These are phyloP conservation scores for Candida sanyaensis DNA, from an alignment of 1,139 yeast species.

Conservation along the genomic window DNA sequence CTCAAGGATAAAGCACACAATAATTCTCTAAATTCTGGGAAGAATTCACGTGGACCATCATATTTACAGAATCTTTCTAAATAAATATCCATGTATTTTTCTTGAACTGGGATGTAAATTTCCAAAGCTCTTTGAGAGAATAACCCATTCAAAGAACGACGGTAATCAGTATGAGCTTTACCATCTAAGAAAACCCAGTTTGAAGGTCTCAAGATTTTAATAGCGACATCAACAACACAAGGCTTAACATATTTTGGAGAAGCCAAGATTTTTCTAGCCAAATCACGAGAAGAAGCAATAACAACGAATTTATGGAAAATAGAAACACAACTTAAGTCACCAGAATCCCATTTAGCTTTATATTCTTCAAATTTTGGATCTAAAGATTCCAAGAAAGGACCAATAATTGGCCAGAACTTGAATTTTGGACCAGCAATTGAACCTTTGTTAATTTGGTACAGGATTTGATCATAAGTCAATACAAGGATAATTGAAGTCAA, in stretches of 20 bases:
- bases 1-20: slow-evolving; percentile 91
- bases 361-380: slow-evolving; percentile 96
- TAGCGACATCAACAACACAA: slow-evolving; percentile 96
- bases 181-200: slow-evolving; percentile 99
- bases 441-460: slow-evolving; percentile 79
- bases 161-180: slow-evolving; percentile 89
- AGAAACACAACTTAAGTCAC: slow-evolving; percentile 92
- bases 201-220: slow-evolving; percentile 87
- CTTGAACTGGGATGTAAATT: slow-evolving; percentile 81
- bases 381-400: slow-evolving; percentile 93
- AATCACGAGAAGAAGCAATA: slow-evolving; percentile 87
- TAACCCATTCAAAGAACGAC: slow-evolving; percentile 85
- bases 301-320: slow-evolving; percentile 97
- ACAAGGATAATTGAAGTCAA: slow-evolving; percentile 51
- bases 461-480: slow-evolving; percentile 76
- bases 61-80: slow-evolving; percentile 62
- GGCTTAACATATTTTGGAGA: slow-evolving; percentile 91
- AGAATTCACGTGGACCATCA: slow-evolving; percentile 70
- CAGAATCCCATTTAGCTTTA: slow-evolving; percentile 90
- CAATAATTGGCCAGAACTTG: slow-evolving; percentile 92
- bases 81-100: slow-evolving; percentile 78
- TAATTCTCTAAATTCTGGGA: slow-evolving; percentile 93
- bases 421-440: slow-evolving; percentile 84
- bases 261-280: slow-evolving; percentile 84
- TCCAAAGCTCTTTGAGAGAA: slow-evolving; percentile 84